Percentiles rank a stretch among this genome's conserved stretches.
Conservation (phyloP, 768 basidiomycete genomes). For the Porphyrellus cyaneotinctus region DNA sequence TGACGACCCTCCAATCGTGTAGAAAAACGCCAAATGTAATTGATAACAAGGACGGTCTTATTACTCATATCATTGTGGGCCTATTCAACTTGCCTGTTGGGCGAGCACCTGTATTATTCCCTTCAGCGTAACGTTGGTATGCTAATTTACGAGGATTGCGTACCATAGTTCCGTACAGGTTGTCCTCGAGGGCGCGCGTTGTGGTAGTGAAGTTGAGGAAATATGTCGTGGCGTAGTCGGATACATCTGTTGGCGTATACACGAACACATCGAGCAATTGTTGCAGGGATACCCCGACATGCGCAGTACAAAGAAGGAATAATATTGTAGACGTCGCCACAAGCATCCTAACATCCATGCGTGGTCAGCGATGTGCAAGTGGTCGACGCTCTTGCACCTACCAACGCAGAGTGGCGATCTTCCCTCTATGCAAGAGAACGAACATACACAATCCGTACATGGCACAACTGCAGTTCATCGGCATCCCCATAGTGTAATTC, state of each 20-base stretch:
- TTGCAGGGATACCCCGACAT: background rate
- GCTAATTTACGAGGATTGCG: background rate
- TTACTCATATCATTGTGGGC: background rate
- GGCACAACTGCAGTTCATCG: background rate
- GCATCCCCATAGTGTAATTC: background rate
- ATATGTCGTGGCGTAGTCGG: background rate
- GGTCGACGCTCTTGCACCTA: background rate
- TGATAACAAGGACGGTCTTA: background rate
- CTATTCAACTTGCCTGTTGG: background rate
- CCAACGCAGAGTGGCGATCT: background rate
- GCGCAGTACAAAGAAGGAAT: background rate
- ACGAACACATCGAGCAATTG: background rate
- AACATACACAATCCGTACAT: background rate
- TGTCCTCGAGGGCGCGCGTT: background rate
- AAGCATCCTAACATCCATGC: background rate
- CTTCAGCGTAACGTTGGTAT: background rate
- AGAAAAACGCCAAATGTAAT: constrained; percentile 4
- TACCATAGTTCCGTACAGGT: background rate
- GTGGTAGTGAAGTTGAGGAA: background rate
- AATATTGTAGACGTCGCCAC: background rate
- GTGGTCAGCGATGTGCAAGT: background rate
- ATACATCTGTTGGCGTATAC: background rate
- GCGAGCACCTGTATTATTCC: background rate
- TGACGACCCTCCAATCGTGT: background rate
- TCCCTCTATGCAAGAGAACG: background rate